Conservation (phyloP, 495 filamentous ascomycete genomes). For the Daldinia loculata region DNA sequence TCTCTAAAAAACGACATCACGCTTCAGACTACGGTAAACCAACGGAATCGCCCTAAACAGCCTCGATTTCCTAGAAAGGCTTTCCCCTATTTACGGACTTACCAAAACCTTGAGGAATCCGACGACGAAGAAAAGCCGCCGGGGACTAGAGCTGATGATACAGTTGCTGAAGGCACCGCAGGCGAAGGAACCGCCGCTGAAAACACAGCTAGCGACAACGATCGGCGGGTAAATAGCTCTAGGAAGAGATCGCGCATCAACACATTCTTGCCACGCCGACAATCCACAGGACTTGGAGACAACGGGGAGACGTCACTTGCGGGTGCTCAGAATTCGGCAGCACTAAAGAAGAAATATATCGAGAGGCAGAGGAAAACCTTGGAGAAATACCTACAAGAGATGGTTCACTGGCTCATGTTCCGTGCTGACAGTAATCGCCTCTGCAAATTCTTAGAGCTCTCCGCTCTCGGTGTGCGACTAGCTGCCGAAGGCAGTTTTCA, state of each 20-base stretch:
- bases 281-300: conserved; percentile 50
- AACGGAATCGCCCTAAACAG: conserved; percentile 69
- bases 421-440: conserved; percentile 93
- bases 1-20: conserved; percentile 82
- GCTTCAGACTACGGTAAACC: conserved; percentile 54
- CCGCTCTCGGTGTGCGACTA: conserved; percentile 91
- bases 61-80: conserved; percentile 88
- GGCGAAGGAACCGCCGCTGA: conserved; percentile 55
- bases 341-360: conserved; percentile 58
- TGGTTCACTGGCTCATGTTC: conserved; percentile 96
- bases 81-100: conserved; percentile 89
- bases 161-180: conserved; percentile 58
- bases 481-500: conserved; percentile 97
- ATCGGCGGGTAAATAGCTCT: conserved; percentile 49
- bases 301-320: conserved; percentile 42
- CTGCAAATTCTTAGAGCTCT: conserved; percentile 95
- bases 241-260: conserved; percentile 74
- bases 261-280: conserved; percentile 60
- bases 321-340: conserved; percentile 42
- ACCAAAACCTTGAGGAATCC: conserved; percentile 80
- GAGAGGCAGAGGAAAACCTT: conserved; percentile 82
- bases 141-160: conserved; percentile 55
- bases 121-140: conserved; percentile 81
- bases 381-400: conserved; percentile 90
- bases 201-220: conserved; percentile 53